phyloP scores from a whole-genome alignment of 2,329 filamentous ascomycete genomes.

The Sporothrix luriei region DNA sequence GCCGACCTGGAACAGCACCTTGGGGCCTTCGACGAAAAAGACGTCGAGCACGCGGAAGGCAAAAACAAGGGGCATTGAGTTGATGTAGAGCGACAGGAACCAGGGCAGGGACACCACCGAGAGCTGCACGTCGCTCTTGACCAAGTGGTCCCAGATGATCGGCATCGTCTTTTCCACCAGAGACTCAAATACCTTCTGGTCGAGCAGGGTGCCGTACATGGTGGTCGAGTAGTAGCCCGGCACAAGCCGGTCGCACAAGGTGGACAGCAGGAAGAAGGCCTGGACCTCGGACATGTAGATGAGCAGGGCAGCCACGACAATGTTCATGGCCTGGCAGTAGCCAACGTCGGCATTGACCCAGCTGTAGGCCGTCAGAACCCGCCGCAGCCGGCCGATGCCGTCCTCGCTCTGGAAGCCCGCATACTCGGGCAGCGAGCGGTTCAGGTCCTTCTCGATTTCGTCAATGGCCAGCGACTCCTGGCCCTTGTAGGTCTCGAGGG shows the following conservation, averaged over 20 bases:
- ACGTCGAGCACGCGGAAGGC: conserved; percentile 95
- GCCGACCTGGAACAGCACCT: conserved; percentile 95
- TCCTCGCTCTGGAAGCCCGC: conserved; percentile 96
- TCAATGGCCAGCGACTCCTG: conserved; percentile 93
- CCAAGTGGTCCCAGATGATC: conserved; percentile 96
- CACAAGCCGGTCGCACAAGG: conserved; percentile 87
- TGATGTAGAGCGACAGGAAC: conserved; percentile 98
- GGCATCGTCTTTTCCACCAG: conserved; percentile 99
- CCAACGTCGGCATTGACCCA: conserved; percentile 96
- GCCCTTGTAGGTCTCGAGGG: conserved; percentile 78
- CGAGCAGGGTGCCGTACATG: conserved; percentile 96
- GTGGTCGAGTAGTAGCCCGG: conserved; percentile 98
- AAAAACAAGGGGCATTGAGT: conserved; percentile 98
- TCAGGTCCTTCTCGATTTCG: conserved; percentile 98
- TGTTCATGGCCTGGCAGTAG: conserved; percentile 99
- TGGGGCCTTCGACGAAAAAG: conserved; percentile 96
- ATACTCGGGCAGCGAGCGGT: conserved; percentile 94
- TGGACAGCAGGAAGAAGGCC: conserved; percentile 90
- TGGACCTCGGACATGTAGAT: conserved; percentile 98
- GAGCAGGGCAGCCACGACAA: conserved; percentile 93
- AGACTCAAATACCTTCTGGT: conserved; percentile 96
- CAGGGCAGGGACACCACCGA: conserved; percentile 96
- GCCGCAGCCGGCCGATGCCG: conserved; percentile 83
- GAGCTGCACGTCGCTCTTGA: conserved; percentile 93
- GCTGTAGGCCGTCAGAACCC: conserved; percentile 94